These are phyloP conservation scores for Fusarium sp. DNA, from an alignment of 2,329 filamentous ascomycete species.

Conservation along the genomic window DNA sequence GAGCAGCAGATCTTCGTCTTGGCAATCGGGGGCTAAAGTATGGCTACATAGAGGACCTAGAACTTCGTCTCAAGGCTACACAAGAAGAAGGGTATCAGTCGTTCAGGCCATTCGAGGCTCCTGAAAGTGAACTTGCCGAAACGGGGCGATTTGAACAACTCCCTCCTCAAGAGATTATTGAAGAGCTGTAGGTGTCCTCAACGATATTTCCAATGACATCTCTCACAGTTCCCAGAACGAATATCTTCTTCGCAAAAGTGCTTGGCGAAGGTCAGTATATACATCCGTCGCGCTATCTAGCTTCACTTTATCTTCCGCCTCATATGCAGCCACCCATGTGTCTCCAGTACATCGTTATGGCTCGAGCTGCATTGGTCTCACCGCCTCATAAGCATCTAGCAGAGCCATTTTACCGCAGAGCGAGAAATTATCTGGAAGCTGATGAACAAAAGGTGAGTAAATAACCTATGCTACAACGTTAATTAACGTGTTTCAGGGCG, in stretches of 20 bases:
- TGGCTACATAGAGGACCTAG: constrained; percentile 38
- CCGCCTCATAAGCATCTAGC: constrained; percentile 30
- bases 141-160: constrained; percentile 52
- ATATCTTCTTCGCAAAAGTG: constrained; percentile 36
- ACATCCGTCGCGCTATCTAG: constrained; percentile 44
- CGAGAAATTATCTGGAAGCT: constrained; percentile 44
- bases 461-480: accelerated
- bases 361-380: constrained; percentile 32
- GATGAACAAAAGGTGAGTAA: constrained; percentile 45
- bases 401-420: constrained; percentile 41
- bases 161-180: constrained; percentile 47
- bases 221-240: constrained; percentile 34
- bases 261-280: constrained; percentile 34
- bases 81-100: constrained; percentile 38
- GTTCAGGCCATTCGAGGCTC: constrained; percentile 27
- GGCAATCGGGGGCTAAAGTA: not conserved
- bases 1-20: not conserved
- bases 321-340: constrained; percentile 50
- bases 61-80: constrained; percentile 40
- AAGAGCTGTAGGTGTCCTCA: constrained; percentile 46
- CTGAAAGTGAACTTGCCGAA: constrained; percentile 39
- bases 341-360: constrained; percentile 46
- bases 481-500: constrained; percentile 30
- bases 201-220: accelerated
- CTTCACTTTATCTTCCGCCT: constrained; percentile 43